Base-by-base conservation (phyloP, 495 filamentous ascomycete species). In the Penicillium arizonense region DNA sequence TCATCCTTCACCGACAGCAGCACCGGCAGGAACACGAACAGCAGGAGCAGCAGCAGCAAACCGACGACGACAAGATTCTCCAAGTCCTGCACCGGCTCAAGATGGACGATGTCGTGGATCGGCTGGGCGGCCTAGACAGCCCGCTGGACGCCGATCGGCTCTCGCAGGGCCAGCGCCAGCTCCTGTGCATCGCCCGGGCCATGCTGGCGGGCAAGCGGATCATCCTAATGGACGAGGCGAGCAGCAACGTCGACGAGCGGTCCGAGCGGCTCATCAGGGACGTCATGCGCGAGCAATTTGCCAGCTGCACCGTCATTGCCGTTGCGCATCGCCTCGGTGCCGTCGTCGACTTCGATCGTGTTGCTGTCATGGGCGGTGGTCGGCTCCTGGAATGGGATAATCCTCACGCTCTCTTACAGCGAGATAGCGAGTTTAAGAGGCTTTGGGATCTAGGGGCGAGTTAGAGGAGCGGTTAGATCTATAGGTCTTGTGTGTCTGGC, bases 101-200 rank as follows among this genome's bases (percentile, higher is more conserved):
- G 12, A 3, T 80, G 23, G 23, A 13, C 23, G 14, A 41, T 23
- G 7, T 23, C 28, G 30, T 59, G 11, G 34, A 55, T 13, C 18
- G 35, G 38, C 11, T 9, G 32, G 42, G 42, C 13, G 28, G 28
- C 28, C 11, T 44, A 4, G 23, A 33, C 10, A 20, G 13, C 28
- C 21, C 10, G 4, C 33, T 67, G 10, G 40, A 47, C 8, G 44
- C 26, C 0, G 45, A 55, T 11, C 30, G 52, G 16, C 58, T 62
- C 28, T 68, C 62, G 12, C 67, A 73, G 41, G 78, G 78, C 4
- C 73, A 82, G 52, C 56, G 68, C 24, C 79, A 82, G 52, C 39
- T 69, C 12, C 52, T 71, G 14, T 58, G 46, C 36, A 48, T 71
- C 0, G 68, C 68, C 3, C 53, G 68, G n/a, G 55, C 65, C 0